phyloP scores from a whole-genome alignment of 495 filamentous ascomycete genomes.

The Aspergillus avenaceus region DNA sequence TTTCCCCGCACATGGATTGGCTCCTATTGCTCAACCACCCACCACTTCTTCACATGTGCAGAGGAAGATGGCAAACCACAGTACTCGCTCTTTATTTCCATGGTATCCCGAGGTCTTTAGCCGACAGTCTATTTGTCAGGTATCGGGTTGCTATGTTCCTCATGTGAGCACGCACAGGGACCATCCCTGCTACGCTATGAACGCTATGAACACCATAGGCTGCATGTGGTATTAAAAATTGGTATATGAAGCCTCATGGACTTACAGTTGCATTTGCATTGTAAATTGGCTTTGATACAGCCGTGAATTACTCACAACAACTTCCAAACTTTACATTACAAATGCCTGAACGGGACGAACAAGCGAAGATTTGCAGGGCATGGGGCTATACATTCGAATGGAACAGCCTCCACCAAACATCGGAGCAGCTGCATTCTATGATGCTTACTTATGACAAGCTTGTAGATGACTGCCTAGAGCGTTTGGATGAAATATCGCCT shows the following conservation, averaged over 20 bases:
- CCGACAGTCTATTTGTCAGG: neutral
- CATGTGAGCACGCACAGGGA: neutral
- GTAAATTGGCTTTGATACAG: too few species aligned
- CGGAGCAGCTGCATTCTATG: constrained; percentile 56
- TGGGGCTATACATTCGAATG: constrained; percentile 72
- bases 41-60: neutral
- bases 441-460: constrained; percentile 65
- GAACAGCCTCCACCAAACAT: constrained; percentile 60
- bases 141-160: neutral
- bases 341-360: neutral
- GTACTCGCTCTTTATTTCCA: neutral
- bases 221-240: too few species aligned
- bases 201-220: too few species aligned
- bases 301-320: too few species aligned
- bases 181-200: too few species aligned
- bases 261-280: too few species aligned
- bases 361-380: constrained; percentile 24
- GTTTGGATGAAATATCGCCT: constrained; percentile 53
- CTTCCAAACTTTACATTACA: too few species aligned
- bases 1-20: neutral
- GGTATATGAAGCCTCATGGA: too few species aligned
- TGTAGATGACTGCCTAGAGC: constrained; percentile 59
- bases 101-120: neutral
- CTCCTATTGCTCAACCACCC: neutral
- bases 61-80: neutral